Conservation (phyloP, 140 eudicot species). For the Anethum foeniculum region DNA sequence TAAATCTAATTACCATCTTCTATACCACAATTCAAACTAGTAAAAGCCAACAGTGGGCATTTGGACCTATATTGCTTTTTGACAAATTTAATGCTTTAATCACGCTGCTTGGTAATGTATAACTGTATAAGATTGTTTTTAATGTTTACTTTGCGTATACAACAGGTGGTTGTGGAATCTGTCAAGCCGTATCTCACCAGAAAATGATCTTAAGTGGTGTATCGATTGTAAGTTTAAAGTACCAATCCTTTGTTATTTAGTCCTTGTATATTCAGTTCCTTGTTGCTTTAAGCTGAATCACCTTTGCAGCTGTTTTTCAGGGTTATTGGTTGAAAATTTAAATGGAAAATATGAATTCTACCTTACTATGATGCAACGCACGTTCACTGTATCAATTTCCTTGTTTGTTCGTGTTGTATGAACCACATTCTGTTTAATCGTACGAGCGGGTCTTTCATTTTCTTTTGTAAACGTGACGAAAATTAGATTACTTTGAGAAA, state of each 20-base stretch:
- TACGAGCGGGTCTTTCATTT: neutral
- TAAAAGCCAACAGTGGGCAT: neutral
- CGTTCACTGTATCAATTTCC: neutral
- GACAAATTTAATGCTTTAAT: neutral
- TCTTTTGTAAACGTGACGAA: neutral
- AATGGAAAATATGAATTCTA: neutral
- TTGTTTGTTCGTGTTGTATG: neutral
- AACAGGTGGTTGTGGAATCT: conserved; percentile 91
- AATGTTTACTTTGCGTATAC: conserved; percentile 10
- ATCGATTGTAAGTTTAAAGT: neutral
- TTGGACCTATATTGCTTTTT: neutral
- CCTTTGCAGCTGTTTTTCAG: neutral
- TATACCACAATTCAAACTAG: neutral
- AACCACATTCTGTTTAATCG: neutral
- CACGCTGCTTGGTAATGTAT: neutral
- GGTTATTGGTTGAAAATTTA: neutral
- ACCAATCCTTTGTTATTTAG: neutral
- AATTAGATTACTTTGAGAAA: neutral
- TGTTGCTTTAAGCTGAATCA: neutral
- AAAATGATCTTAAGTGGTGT: conserved; percentile 15
- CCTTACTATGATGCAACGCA: neutral
- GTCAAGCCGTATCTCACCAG: conserved; percentile 70
- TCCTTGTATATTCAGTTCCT: neutral
- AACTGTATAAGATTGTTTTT: neutral
- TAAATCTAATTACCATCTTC: neutral